These are phyloP conservation scores for Glycine latifolia DNA, from an alignment of 306 rosid genomes.

Conservation along the genomic window DNA sequence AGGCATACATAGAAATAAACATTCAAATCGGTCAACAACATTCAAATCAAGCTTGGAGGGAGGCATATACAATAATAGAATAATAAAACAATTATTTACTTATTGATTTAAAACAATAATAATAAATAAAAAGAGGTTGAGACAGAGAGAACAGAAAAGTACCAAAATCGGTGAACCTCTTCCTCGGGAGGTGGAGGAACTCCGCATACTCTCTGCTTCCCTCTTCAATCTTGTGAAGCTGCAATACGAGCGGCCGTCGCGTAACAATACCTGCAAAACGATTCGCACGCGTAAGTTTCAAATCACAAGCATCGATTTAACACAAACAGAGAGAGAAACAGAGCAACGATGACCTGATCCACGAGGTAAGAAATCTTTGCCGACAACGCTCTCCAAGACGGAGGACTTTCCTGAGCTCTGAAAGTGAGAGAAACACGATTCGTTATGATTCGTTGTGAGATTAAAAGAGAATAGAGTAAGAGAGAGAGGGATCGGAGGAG, in stretches of 20 bases:
- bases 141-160: conserved; percentile 28
- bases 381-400: conserved; percentile 92
- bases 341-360: conserved; percentile 74
- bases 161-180: conserved; percentile 83
- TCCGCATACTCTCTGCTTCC: conserved; percentile 95
- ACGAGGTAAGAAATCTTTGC: conserved; percentile 98
- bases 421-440: conserved; percentile 40
- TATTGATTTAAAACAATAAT: neutral
- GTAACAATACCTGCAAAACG: conserved; percentile 85
- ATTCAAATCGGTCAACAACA: conserved; percentile 29
- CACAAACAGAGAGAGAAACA: neutral
- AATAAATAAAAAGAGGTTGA: neutral
- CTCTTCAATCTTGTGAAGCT: conserved; percentile 80
- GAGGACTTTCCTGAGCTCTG: conserved; percentile 98
- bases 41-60: neutral
- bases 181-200: conserved; percentile 87
- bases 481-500: conserved; percentile 49
- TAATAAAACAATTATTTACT: neutral
- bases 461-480: conserved; percentile 20
- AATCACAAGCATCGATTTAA: neutral
- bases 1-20: conserved; percentile 1
- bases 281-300: conserved; percentile 37
- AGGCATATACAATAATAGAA: neutral
- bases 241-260: conserved; percentile 89
- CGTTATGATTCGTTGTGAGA: neutral